These are phyloP conservation scores for Solanum commersonii DNA, from an alignment of 257 asterid species.

Conservation along the genomic window DNA sequence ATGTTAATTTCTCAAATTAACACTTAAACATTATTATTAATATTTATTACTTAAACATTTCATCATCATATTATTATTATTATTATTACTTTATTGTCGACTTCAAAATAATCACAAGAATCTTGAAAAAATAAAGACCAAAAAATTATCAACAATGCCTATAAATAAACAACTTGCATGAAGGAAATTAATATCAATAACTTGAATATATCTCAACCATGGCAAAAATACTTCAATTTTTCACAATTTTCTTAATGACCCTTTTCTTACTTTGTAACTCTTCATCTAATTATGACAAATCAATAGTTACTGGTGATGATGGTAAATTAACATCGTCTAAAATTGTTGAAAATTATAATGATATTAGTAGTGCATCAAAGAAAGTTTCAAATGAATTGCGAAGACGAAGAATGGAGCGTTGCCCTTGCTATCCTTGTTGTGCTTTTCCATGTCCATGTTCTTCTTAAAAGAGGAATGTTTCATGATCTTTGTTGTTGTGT, in stretches of 20 bases:
- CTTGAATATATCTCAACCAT: neutral
- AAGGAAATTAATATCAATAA: neutral
- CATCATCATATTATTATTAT: too few species aligned
- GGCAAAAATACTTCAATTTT: neutral
- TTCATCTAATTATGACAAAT: neutral
- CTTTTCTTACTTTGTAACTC: neutral
- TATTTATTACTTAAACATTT: too few species aligned
- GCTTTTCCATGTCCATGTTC: neutral
- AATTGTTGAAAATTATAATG: neutral
- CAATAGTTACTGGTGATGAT: neutral
- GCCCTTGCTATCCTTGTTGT: slow-evolving; percentile 5
- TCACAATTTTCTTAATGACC: neutral
- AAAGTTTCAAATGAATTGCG: neutral
- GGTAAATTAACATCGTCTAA: neutral
- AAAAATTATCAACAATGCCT: neutral
- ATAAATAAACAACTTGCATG: neutral
- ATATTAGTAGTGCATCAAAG: neutral
- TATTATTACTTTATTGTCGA: neutral
- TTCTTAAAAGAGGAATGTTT: neutral
- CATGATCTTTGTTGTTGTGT: too few species aligned
- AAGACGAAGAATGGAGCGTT: neutral
- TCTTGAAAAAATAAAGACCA: neutral
- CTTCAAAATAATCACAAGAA: neutral
- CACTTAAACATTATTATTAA: too few species aligned
- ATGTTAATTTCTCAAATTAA: too few species aligned